phyloP scores from a whole-genome alignment of 148 eudicot genomes.

The Euryodendron excelsum region DNA sequence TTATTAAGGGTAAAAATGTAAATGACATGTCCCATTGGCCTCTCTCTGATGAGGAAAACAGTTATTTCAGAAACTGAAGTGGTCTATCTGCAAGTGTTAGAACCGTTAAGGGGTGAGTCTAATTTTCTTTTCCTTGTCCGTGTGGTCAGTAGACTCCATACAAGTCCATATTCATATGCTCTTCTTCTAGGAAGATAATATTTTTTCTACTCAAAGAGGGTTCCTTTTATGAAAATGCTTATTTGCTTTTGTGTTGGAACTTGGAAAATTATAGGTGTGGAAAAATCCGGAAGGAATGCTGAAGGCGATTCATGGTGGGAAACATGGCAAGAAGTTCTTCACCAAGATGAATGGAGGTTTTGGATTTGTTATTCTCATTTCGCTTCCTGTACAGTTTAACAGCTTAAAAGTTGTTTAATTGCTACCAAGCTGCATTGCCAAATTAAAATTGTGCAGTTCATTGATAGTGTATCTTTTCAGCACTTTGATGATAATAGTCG shows the following conservation, averaged over 20 bases:
- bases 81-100: too few species aligned
- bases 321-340: slow-evolving; percentile 98
- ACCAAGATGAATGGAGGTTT: slow-evolving; percentile 99
- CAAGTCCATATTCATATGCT: not conserved
- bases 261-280: slow-evolving; percentile 70
- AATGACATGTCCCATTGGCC: too few species aligned
- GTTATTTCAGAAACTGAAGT: too few species aligned
- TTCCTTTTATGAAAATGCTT: slow-evolving; percentile 5
- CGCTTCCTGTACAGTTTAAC: slow-evolving; percentile 1
- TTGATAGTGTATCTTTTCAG: not conserved
- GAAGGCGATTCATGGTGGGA: slow-evolving; percentile 99
- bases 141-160: too few species aligned
- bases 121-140: too few species aligned
- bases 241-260: slow-evolving; percentile 6
- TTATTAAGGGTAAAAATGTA: too few species aligned
- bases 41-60: too few species aligned
- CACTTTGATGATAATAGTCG: not conserved
- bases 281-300: slow-evolving; percentile 93
- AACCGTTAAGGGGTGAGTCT: too few species aligned
- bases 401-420: not conserved
- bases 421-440: not conserved
- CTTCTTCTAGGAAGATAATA: not conserved
- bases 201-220: not conserved
- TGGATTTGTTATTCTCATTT: slow-evolving; percentile 1
- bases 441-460: not conserved